Evolutionary conservation across 352 stramenopile genomes (phyloP).

Genomic region (Phytopythium mirpurense): DNA sequence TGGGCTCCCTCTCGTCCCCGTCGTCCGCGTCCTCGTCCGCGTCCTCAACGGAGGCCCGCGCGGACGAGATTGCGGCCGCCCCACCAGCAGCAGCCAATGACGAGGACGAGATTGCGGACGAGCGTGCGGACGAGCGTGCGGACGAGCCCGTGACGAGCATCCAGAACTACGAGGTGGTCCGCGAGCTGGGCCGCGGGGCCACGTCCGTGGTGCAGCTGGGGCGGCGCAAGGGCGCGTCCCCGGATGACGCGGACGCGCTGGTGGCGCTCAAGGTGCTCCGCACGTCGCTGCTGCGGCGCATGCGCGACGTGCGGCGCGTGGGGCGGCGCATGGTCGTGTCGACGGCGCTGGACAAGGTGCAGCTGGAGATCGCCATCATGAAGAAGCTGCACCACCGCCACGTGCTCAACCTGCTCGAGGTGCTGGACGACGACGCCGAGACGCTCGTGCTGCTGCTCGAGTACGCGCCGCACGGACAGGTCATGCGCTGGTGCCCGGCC

Average conservation of each 20-base stretch:
- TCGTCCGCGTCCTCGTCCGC: constrained; percentile 35
- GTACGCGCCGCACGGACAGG: constrained; percentile 72
- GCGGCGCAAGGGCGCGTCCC: constrained; percentile 24
- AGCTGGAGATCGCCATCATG: constrained; percentile 88
- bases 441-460: constrained; percentile 84
- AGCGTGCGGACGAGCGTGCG: constrained; percentile 3
- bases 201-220: constrained; percentile 80
- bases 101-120: too few species aligned
- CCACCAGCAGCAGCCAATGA: too few species aligned
- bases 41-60: neutral
- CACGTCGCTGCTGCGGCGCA: constrained; percentile 82
- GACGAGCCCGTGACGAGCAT: constrained; percentile 24
- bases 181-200: constrained; percentile 72
- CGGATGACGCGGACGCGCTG: constrained; percentile 28
- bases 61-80: too few species aligned
- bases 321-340: constrained; percentile 80
- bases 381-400: constrained; percentile 82
- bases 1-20: constrained; percentile 27
- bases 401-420: constrained; percentile 73
- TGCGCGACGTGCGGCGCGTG: constrained; percentile 82
- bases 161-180: constrained; percentile 77
- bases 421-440: constrained; percentile 81
- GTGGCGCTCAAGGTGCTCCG: constrained; percentile 85
- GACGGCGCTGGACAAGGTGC: constrained; percentile 82
- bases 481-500: constrained; percentile 81